Conservation (phyloP, 805 yeast genomes). For the Candida ortonii region DNA sequence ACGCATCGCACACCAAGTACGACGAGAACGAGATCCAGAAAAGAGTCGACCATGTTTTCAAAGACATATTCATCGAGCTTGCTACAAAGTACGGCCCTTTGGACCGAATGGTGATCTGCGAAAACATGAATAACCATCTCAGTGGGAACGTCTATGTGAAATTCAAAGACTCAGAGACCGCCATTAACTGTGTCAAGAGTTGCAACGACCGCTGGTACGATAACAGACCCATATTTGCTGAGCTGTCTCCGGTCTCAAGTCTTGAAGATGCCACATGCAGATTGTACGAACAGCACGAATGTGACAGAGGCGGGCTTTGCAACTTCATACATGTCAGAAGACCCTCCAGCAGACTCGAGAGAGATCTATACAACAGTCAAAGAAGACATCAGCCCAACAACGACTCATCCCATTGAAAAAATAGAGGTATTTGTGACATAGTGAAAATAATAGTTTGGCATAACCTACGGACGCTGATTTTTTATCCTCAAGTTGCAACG, state of each 20-base stretch:
- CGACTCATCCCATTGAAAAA: slow-evolving; percentile 1
- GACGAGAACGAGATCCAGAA: slow-evolving; percentile 37
- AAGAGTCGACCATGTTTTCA: slow-evolving; percentile 59
- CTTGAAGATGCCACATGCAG: slow-evolving; percentile 74
- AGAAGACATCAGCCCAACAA: slow-evolving; percentile 6
- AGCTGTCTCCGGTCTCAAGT: slow-evolving; percentile 69
- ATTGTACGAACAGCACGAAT: slow-evolving; percentile 58
- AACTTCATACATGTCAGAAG: slow-evolving; percentile 79
- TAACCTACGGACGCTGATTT: too few species aligned
- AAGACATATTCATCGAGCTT: slow-evolving; percentile 68
- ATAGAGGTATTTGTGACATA: too few species aligned
- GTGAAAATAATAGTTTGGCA: too few species aligned
- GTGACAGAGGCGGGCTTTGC: slow-evolving; percentile 81
- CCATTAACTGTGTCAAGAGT: slow-evolving; percentile 54
- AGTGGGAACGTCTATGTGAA: slow-evolving; percentile 82
- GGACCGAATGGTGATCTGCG: slow-evolving; percentile 69
- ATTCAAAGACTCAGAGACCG: slow-evolving; percentile 54
- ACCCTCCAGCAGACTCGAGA: slow-evolving; percentile 39
- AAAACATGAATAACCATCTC: slow-evolving; percentile 76
- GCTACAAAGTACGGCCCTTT: slow-evolving; percentile 47
- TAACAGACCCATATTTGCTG: slow-evolving; percentile 74
- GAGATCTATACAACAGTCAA: slow-evolving; percentile 21
- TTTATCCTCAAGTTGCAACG: too few species aligned
- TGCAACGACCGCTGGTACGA: slow-evolving; percentile 83
- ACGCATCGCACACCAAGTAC: slow-evolving; percentile 2